A percentile compares a stretch with the other conserved stretches of the same genome.
These are phyloP conservation scores for Fraxinus paxiana DNA, from an alignment of 305 asterid species.

Conservation along the genomic window DNA sequence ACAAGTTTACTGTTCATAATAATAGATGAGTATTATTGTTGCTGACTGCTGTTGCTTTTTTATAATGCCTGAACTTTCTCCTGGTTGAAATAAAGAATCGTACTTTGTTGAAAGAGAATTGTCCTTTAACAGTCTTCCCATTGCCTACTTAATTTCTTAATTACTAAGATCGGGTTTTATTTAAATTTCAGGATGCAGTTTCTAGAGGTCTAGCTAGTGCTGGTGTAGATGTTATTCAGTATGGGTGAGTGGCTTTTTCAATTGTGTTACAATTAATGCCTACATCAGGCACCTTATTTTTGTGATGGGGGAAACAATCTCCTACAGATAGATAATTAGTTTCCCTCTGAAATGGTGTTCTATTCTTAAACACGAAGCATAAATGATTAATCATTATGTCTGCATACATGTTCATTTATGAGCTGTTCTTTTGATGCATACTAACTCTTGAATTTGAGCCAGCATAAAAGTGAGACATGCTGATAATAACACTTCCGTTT, in stretches of 20 bases:
- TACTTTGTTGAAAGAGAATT: conserved; percentile 8
- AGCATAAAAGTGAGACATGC: conserved; percentile 4
- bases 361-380: background rate
- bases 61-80: background rate
- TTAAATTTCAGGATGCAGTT: conserved; percentile 74
- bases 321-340: background rate
- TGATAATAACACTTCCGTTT: conserved; percentile 17
- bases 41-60: background rate
- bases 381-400: background rate
- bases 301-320: background rate
- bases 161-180: conserved; percentile 9
- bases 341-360: background rate
- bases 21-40: background rate
- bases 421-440: background rate
- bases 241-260: conserved; percentile 58
- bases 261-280: conserved; percentile 14
- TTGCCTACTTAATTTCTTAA: conserved; percentile 5
- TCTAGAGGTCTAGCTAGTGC: conserved; percentile 79
- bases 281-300: conserved; percentile 8
- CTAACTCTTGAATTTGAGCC: conserved; percentile 10
- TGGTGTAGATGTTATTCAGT: conserved; percentile 75
- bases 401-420: background rate
- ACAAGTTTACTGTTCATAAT: background rate
- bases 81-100: background rate
- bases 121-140: conserved; percentile 3